Conservation (phyloP, 345 rosid genomes). For the Hevea brasiliensis region DNA sequence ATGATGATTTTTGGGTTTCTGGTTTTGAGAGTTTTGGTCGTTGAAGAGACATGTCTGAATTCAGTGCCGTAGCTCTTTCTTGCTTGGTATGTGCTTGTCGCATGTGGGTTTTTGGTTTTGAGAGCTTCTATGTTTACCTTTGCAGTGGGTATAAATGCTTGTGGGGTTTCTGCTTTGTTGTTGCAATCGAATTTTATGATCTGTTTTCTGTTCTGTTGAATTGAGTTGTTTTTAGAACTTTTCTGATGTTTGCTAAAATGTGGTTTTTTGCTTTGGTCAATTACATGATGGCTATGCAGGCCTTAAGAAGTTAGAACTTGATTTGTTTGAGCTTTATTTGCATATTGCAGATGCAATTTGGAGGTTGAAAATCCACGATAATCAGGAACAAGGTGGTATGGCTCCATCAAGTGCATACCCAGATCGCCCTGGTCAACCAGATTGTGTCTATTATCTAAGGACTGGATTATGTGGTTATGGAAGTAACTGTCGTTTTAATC, state of each 20-base stretch:
- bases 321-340: constrained; percentile 4
- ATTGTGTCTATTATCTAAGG: constrained; percentile 62
- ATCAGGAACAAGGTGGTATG: constrained; percentile 38
- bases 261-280: constrained; percentile 10
- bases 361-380: constrained; percentile 55
- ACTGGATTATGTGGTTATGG: constrained; percentile 76
- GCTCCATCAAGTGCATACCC: constrained; percentile 53
- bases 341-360: constrained; percentile 43
- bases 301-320: not conserved
- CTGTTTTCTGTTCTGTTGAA: constrained; percentile 2
- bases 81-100: not conserved
- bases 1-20: not conserved
- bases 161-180: not conserved
- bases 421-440: constrained; percentile 73
- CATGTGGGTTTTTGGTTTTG: constrained; percentile 5
- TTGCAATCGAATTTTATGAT: not conserved
- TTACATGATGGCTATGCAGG: constrained; percentile 4
- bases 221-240: not conserved
- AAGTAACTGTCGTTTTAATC: constrained; percentile 66
- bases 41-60: not conserved
- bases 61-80: not conserved
- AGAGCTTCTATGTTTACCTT: not conserved
- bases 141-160: not conserved
- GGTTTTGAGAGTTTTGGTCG: not conserved
- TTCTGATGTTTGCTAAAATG: not conserved